Base-by-base conservation (phyloP, 164 flowering plant species). In the Cinnamomum chago region DNA sequence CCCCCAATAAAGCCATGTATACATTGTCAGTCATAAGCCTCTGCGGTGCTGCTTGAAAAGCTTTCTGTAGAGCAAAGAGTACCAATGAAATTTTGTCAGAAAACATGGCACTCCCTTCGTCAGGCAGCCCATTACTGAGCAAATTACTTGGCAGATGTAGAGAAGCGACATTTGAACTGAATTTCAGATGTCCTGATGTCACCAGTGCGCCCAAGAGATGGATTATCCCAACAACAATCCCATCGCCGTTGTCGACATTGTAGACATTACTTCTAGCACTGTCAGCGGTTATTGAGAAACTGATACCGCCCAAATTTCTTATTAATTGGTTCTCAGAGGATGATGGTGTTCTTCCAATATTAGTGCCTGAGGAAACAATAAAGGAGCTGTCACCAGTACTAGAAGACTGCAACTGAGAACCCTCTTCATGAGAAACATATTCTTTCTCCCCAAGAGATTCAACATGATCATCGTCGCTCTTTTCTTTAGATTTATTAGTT, bases 251-350 rank as follows among this genome's bases (percentile, higher is more conserved):
- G 73, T 95, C 99, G 72, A 85, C 79, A 83, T 93, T 95, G 80
- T 92, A 91, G 65, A 88, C 94, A 84, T 93, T 95, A 79, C 94
- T 95, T 80, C 97, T 83, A 35, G 98, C 99, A 90, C 88, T 93
- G 74, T 92, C 97, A 76, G 95, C 93, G 85, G 89, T 95, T 58
- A 95, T 93, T 25, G 92, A 87, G 67, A 87, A 89, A 78, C 86
- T 91, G 73, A 93, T 93, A 72, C 98, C 98, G 71, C 98, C 98
- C 82, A 95, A 82, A 79, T 86, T 89, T 80, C 83, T 93, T 6
- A 77, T n/a, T 35, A 87, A 85, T 52, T 79, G 58, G 72, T 47
- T 82, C 77, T 91, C 99, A 72, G 93, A 83, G 64, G 73, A 81
- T 76, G 98, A 95, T 18, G 85, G 66, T 82, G 72, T 84, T 77